These are phyloP conservation scores for Cantharellus anzutake DNA, from an alignment of 768 basidiomycete genomes.

Conservation along the genomic window DNA sequence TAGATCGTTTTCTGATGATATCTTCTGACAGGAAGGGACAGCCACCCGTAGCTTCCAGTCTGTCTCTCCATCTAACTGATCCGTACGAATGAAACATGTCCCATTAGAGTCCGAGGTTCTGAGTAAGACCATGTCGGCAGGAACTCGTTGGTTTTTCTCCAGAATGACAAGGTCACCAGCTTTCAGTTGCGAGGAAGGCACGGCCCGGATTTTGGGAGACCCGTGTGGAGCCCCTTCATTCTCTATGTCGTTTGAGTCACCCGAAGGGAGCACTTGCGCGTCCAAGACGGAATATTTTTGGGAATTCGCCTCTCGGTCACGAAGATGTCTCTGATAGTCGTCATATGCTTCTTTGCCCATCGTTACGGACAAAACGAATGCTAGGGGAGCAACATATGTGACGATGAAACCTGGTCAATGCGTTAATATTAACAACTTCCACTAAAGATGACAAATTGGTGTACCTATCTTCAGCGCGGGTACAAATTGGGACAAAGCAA, in stretches of 20 bases:
- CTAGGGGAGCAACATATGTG: slow-evolving; percentile 91
- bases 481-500: slow-evolving; percentile 88
- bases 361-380: slow-evolving; percentile 84
- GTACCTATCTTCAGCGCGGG: slow-evolving; percentile 89
- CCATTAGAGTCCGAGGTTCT: slow-evolving; percentile 78
- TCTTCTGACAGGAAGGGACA: slow-evolving; percentile 61
- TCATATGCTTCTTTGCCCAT: slow-evolving; percentile 99
- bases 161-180: slow-evolving; percentile 83
- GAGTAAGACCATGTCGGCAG: slow-evolving; percentile 80
- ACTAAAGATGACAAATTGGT: slow-evolving; percentile 12
- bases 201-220: slow-evolving; percentile 37
- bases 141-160: slow-evolving; percentile 95
- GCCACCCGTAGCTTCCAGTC: slow-evolving; percentile 97
- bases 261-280: not conserved
- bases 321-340: slow-evolving; percentile 83
- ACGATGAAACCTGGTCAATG: slow-evolving; percentile 59
- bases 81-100: slow-evolving; percentile 93
- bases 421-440: not conserved
- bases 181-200: slow-evolving; percentile 72
- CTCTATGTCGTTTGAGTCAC: no score
- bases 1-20: slow-evolving; percentile 31
- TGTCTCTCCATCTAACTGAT: slow-evolving; percentile 96
- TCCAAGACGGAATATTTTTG: slow-evolving; percentile 76
- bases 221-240: not conserved
- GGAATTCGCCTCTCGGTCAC: slow-evolving; percentile 91